phyloP scores from a whole-genome alignment of 306 rosid genomes.

The Pyrus communis region DNA sequence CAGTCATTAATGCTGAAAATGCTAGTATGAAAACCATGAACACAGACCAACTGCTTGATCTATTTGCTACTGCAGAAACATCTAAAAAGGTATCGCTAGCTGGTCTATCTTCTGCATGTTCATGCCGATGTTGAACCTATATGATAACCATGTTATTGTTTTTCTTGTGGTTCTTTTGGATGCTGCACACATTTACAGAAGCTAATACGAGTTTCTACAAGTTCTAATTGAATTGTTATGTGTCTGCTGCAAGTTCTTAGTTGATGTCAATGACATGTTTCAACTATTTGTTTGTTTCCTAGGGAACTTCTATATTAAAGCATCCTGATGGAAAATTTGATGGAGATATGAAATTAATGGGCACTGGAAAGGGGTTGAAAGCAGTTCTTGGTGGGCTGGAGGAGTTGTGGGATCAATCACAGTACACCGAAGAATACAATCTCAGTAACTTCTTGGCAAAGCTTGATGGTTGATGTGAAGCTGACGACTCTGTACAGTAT shows the following conservation, averaged over 20 bases:
- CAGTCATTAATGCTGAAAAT: conserved; percentile 92
- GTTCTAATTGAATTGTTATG: not conserved
- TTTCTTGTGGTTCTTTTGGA: not conserved
- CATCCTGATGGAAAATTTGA: conserved; percentile 35
- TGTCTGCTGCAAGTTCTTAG: not conserved
- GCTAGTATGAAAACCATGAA: conserved; percentile 98
- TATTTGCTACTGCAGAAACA: conserved; percentile 75
- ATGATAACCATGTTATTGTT: not conserved
- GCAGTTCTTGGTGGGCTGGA: conserved; percentile 90
- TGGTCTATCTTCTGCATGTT: not conserved
- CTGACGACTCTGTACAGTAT: conserved; percentile 28
- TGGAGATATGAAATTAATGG: conserved; percentile 46
- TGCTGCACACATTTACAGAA: not conserved
- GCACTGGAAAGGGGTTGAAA: conserved; percentile 78
- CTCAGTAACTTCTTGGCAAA: conserved; percentile 77
- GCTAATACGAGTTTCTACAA: not conserved
- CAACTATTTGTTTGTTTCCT: not conserved
- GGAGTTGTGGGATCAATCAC: conserved; percentile 96
- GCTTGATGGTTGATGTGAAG: conserved; percentile 63
- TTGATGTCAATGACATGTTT: not conserved
- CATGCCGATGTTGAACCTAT: not conserved
- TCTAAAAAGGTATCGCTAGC: conserved; percentile 51
- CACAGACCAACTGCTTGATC: conserved; percentile 94
- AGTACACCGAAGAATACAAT: conserved; percentile 89
- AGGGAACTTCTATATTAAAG: conserved; percentile 57